A percentile compares a stretch with the other conserved stretches of the same genome.
Evolutionary conservation across 768 basidiomycete species (phyloP).

Genomic region (Asterophora lycoperdoides): DNA sequence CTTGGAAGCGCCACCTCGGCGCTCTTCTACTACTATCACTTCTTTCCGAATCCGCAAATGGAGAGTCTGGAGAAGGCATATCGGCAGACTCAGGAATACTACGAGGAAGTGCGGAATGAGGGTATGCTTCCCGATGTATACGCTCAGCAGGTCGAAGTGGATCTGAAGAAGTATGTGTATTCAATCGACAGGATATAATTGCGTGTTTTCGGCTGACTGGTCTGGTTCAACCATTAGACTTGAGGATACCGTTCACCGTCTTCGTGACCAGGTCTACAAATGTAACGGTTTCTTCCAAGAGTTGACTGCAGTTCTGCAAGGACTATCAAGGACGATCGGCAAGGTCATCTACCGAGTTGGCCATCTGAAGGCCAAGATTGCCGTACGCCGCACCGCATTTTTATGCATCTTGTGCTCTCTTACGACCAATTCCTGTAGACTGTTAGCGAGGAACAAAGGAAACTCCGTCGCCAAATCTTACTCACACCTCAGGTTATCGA

Average conservation of each 20-base stretch:
- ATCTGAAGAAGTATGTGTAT: background rate
- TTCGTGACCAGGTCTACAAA: background rate
- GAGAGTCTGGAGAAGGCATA: background rate
- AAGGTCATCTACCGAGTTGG: background rate
- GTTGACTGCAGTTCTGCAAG: background rate
- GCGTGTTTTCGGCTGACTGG: too few relatives aligned
- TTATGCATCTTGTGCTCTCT: background rate
- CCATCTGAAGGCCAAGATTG: background rate
- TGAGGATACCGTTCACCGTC: background rate
- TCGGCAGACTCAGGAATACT: background rate
- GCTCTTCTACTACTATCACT: background rate
- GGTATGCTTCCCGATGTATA: background rate
- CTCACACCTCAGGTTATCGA: too few relatives aligned
- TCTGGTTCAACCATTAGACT: background rate
- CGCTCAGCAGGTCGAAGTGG: background rate
- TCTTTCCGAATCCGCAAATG: background rate
- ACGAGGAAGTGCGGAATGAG: background rate
- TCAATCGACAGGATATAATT: too few relatives aligned
- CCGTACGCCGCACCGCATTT: background rate
- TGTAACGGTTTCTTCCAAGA: background rate
- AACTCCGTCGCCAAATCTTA: background rate
- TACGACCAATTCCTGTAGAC: background rate
- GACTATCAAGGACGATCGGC: background rate
- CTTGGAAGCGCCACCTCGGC: background rate
- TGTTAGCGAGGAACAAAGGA: background rate